Percentiles rank a stretch among this genome's conserved stretches.
phyloP scores from a whole-genome alignment of 2,329 filamentous ascomycete genomes.

The Calycina herbarum region DNA sequence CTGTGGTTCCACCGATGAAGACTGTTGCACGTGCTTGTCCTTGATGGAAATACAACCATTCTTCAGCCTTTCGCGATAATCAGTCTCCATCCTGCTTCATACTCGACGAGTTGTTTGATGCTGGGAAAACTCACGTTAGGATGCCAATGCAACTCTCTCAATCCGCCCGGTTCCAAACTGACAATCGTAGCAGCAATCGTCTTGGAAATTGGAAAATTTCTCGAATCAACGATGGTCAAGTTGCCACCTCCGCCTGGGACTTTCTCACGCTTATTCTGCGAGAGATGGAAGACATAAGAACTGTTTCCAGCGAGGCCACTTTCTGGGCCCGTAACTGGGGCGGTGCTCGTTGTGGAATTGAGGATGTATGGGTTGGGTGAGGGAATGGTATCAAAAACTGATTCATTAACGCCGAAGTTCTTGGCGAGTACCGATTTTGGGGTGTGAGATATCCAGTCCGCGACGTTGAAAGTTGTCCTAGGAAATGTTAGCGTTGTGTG shows the following conservation, averaged over 20 bases:
- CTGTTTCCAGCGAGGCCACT: constrained; percentile 54
- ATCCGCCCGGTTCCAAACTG: constrained; percentile 59
- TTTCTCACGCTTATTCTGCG: constrained; percentile 40
- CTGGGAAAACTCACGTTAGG: constrained; percentile 53
- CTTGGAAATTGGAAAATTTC: constrained; percentile 64
- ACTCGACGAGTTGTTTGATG: background rate
- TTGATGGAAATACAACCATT: constrained; percentile 71
- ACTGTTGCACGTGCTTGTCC: constrained; percentile 62
- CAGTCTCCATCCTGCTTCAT: background rate
- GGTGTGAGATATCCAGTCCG: constrained; percentile 69
- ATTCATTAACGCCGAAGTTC: constrained; percentile 64
- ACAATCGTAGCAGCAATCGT: constrained; percentile 67
- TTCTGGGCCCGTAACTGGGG: constrained; percentile 50
- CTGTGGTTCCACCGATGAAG: constrained; percentile 60
- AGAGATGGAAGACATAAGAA: constrained; percentile 62
- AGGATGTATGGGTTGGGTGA: constrained; percentile 22
- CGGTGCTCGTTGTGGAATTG: constrained; percentile 39
- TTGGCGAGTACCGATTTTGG: constrained; percentile 64
- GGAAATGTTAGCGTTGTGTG: background rate
- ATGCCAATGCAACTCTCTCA: constrained; percentile 70
- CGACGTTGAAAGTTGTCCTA: constrained; percentile 68
- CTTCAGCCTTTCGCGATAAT: constrained; percentile 52
- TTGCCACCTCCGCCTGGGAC: constrained; percentile 59
- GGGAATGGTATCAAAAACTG: constrained; percentile 60
- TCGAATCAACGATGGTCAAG: constrained; percentile 64